Base-by-base conservation (phyloP, 1,284 basidiomycete species). In the Austropuccinia psidii region DNA sequence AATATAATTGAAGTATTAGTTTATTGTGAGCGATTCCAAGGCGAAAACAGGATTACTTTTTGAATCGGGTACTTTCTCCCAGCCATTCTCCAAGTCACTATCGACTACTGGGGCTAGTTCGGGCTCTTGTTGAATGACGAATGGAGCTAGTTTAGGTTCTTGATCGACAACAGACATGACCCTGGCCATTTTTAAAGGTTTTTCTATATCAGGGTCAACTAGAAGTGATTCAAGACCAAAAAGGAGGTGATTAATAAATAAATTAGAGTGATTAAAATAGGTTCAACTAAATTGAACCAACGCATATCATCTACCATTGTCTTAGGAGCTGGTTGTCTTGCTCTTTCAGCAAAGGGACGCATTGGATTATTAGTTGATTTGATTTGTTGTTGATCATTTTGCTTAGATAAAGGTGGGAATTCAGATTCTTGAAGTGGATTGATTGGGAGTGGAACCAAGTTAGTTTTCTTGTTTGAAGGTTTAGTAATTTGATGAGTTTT, bases 221-320 rank as follows among this genome's bases (percentile, higher is more conserved):
- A 17, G 19, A 35, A 52, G n/a, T 17, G 9, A 52, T 3, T n/a
- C 29, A 65, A 21, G 47, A 19, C 1, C 43, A 31, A n/a, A 17
- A 64, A 64, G n/a, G 11, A 11, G 4, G 29, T 45, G 21, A 31
- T 4, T 17, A 9, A 47, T 45, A 45, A 45, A 45, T 45, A 45
- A 45, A 45, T 45, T n/a, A n/a, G n/a, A n/a, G n/a, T n/a, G n/a
- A n/a, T n/a, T n/a, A n/a, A n/a, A n/a, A n/a, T n/a, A 45, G n/a
- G n/a, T 45, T 45, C 43, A 45, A n/a, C 13, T 11, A 45, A 29
- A 54, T 15, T 17, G 15, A 33, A 54, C 54, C 43, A 33, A 69
- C 68, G 49, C 68, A 72, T 72, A 49, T 72, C 68, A 61, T 72
- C 68, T 35, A 72, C 68, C 17, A 60, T 61, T 9, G 68, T 72